Evolutionary conservation across 2,329 filamentous ascomycete genomes (phyloP).

Genomic region (Aspergillus novofumigatus): DNA sequence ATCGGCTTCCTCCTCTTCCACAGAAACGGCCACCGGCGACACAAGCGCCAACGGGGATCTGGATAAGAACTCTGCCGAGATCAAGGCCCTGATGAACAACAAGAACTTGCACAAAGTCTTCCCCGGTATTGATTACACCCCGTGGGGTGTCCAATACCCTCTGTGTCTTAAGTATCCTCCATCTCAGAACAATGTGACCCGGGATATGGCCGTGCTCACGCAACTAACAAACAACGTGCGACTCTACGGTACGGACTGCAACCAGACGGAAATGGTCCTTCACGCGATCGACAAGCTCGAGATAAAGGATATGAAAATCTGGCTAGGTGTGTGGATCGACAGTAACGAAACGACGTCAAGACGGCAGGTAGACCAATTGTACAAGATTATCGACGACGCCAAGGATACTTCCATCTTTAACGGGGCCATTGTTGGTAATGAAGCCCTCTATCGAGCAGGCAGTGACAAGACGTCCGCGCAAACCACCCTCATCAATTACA

Average conservation of each 20-base stretch:
- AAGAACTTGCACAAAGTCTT: constrained; percentile 84
- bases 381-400: constrained; percentile 65
- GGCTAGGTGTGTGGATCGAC: constrained; percentile 93
- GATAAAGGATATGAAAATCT: constrained; percentile 74
- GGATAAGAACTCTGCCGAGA: constrained; percentile 68
- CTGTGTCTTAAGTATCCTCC: constrained; percentile 72
- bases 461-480: constrained; percentile 59
- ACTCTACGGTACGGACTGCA: constrained; percentile 93
- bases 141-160: constrained; percentile 85
- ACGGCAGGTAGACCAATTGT: constrained; percentile 80
- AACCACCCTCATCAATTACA: constrained; percentile 57
- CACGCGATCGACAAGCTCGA: constrained; percentile 73
- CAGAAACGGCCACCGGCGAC: constrained; percentile 58
- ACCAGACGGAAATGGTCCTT: constrained; percentile 91
- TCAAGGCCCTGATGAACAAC: constrained; percentile 78
- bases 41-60: constrained; percentile 64
- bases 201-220: constrained; percentile 83
- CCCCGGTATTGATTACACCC: constrained; percentile 92
- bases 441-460: constrained; percentile 54
- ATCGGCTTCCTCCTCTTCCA: constrained; percentile 26
- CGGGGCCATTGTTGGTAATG: constrained; percentile 61
- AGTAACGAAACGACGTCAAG: constrained; percentile 75
- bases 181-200: constrained; percentile 90
- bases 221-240: constrained; percentile 85
- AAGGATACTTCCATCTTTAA: constrained; percentile 49